These are phyloP conservation scores for Massariosphaeria phaeospora DNA, from an alignment of 495 filamentous ascomycete genomes.

Conservation along the genomic window DNA sequence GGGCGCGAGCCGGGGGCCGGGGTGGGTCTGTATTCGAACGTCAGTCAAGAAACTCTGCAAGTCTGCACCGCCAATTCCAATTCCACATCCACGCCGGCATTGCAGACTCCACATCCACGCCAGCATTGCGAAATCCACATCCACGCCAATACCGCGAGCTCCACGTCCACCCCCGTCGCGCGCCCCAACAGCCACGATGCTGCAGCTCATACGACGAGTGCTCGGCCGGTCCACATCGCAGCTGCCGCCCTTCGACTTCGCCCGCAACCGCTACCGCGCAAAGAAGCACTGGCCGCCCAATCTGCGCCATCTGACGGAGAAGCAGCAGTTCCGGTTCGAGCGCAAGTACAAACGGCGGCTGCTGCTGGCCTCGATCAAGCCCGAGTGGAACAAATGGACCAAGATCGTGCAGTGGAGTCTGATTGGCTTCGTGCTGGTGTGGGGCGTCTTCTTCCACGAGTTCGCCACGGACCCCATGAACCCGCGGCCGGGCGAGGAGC, in stretches of 20 bases:
- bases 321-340: conserved; percentile 83
- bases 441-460: conserved; percentile 73
- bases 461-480: conserved; percentile 42
- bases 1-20: not conserved
- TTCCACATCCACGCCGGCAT: not conserved
- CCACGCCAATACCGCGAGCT: not conserved
- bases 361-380: conserved; percentile 66
- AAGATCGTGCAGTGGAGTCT: conserved; percentile 62
- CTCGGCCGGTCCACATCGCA: not conserved
- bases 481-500: conserved; percentile 11
- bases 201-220: not conserved
- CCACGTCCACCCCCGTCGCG: not conserved
- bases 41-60: not conserved
- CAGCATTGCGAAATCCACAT: conserved; percentile 1
- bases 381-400: conserved; percentile 66
- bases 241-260: conserved; percentile 32
- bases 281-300: conserved; percentile 91
- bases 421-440: conserved; percentile 59
- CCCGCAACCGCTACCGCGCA: conserved; percentile 62
- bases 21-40: not conserved
- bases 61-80: not conserved
- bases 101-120: not conserved
- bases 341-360: conserved; percentile 48
- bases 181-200: too few species aligned
- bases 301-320: conserved; percentile 69